These are phyloP conservation scores for Mucor velutinosus DNA, from an alignment of 371 early-diverging fungal species.

Conservation along the genomic window DNA sequence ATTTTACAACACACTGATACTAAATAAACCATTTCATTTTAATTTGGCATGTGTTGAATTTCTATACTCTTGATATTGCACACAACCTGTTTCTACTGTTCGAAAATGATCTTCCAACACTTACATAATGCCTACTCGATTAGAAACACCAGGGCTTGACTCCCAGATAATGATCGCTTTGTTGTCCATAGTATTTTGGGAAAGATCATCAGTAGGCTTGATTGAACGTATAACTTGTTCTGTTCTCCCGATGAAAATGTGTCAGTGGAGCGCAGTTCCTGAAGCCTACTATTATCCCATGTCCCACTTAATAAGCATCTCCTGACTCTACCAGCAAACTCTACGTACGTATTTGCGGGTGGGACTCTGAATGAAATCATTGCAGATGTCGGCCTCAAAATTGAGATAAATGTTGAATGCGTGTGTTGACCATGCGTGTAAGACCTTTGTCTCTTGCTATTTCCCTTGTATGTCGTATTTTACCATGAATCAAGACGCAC, in stretches of 20 bases:
- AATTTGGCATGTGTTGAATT: neutral
- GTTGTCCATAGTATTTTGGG: neutral
- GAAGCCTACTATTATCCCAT: neutral
- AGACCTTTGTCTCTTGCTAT: neutral
- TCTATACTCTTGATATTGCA: neutral
- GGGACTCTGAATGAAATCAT: neutral
- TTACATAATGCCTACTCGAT: too few species aligned
- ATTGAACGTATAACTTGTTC: neutral
- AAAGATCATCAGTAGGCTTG: neutral
- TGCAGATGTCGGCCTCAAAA: neutral
- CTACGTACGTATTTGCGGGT: neutral
- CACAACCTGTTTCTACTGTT: neutral
- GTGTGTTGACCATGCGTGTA: neutral
- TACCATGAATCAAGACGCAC: conserved; percentile 34
- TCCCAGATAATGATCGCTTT: neutral
- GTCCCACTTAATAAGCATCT: neutral
- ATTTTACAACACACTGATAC: neutral
- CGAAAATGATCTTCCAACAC: neutral
- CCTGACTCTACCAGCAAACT: neutral
- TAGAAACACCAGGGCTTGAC: too few species aligned
- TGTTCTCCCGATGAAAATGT: neutral
- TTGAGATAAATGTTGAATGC: neutral
- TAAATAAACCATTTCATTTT: conserved; percentile 6
- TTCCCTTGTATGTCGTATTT: conserved; percentile 14
- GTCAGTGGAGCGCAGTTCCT: neutral